Evolutionary conservation across 1,284 basidiomycete genomes (phyloP), one percentile per base, ranked within the genome.

Genomic region (Anthracocystis walkeri): DNA sequence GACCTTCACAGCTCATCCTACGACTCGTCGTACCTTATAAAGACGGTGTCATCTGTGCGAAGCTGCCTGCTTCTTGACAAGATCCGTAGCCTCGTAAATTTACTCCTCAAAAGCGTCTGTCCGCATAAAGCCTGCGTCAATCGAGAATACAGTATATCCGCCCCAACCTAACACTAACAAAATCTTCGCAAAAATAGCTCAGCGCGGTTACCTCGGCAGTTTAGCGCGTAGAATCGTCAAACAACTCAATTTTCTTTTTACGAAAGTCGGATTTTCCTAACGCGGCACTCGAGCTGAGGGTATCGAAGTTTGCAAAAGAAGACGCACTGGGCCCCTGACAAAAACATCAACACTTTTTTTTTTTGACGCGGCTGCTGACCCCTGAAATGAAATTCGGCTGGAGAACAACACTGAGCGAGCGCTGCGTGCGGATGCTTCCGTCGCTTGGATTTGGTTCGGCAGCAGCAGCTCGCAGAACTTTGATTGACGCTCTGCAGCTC

Each of bases 211-310:
- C 8, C 25, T 14, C 12, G 20, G 23, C 23, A 12, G 1, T 16
- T 23, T 16, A 16, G 20, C 10, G 20, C 20, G 54, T 56, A 56
- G 54, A 56, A 21, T 56, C 20, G 18, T 40, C 29, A 40, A 23
- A 18, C 55, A 57, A 57, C 44, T 16, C 40, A 16, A 27, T n/a
- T n/a, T n/a, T n/a, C n/a, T n/a, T n/a, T 35, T 40, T 18, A 23
- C 44, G 25, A 35, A n/a, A 6, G 31, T 35, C 48, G 48, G 27
- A 31, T 31, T 49, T 33, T 27, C 20, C 4, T 7, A 46, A 48
- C 2, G 44, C 55, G 45, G 46, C 55, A 29, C 29, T 58, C 35
- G 46, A 48, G 55, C 55, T 58, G 54, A 56, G 54, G n/a, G 31
- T 16, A 56, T 31, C 42, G n/a, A 18, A 4, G 11, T 16, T 11